Evolutionary conservation across 1,284 basidiomycete genomes (phyloP).

Genomic region (Hortiboletus rubellus): DNA sequence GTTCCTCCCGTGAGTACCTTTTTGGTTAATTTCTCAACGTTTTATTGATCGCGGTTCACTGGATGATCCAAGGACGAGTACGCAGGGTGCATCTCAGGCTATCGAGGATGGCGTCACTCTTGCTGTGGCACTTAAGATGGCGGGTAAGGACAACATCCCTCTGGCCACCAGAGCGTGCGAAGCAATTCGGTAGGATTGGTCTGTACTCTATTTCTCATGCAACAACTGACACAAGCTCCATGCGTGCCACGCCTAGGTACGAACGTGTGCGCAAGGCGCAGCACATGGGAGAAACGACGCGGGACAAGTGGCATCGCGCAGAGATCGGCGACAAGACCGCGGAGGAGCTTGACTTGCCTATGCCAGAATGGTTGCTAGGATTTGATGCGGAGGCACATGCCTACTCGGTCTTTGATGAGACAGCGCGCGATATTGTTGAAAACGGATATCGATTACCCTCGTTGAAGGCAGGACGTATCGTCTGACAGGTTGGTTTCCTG

Average conservation of each 20-base stretch:
- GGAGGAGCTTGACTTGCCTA: constrained; percentile 22
- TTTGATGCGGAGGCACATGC: constrained; percentile 32
- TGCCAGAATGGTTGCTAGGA: constrained; percentile 32
- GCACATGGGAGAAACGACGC: constrained; percentile 30
- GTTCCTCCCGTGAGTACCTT: constrained; percentile 27
- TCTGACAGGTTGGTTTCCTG: constrained; percentile 8
- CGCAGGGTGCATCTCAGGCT: constrained; percentile 32
- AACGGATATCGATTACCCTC: constrained; percentile 30
- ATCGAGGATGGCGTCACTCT: constrained; percentile 34
- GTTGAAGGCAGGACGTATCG: constrained; percentile 5
- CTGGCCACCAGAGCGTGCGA: constrained; percentile 30
- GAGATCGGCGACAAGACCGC: constrained; percentile 16
- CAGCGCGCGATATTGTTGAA: constrained; percentile 22
- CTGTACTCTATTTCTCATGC: background rate
- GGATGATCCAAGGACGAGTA: constrained; percentile 24
- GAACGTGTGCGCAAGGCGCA: constrained; percentile 29
- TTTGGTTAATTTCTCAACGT: background rate
- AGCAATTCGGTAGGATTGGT: constrained; percentile 22
- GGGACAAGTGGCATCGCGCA: constrained; percentile 31
- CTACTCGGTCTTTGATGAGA: constrained; percentile 22
- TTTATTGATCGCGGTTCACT: background rate
- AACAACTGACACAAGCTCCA: background rate
- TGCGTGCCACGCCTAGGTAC: constrained; percentile 17
- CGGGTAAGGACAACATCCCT: constrained; percentile 22
- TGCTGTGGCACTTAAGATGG: constrained; percentile 23